phyloP scores from a whole-genome alignment of 306 rosid genomes.

The Alnus rubra region DNA sequence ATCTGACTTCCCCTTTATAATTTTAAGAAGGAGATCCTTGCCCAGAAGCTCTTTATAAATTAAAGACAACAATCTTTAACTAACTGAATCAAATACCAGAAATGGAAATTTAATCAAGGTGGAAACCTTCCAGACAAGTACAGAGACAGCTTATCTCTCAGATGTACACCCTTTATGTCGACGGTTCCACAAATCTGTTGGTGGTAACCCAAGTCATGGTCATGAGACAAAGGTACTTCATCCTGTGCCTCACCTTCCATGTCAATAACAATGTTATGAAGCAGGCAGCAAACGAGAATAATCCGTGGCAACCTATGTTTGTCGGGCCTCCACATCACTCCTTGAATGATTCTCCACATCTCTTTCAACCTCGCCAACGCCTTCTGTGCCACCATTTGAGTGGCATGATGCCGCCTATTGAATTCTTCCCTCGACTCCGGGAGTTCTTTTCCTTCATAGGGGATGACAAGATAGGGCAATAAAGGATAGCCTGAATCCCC shows the following conservation, averaged over 20 bases:
- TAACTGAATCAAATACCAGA: constrained; percentile 12
- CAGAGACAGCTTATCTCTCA: constrained; percentile 65
- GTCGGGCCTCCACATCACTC: constrained; percentile 96
- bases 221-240: constrained; percentile 47
- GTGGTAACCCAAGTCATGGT: constrained; percentile 69
- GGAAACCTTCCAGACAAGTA: constrained; percentile 49
- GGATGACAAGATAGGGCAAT: constrained; percentile 77
- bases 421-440: constrained; percentile 52
- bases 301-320: constrained; percentile 85
- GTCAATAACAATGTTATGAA: constrained; percentile 84
- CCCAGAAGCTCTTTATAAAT: constrained; percentile 1
- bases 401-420: constrained; percentile 66
- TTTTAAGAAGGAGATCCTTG: constrained; percentile 2
- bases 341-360: constrained; percentile 92
- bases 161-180: constrained; percentile 57
- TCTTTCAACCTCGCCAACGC: constrained; percentile 74
- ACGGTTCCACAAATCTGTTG: constrained; percentile 65
- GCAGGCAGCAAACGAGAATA: constrained; percentile 79
- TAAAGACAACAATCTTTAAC: constrained; percentile 29
- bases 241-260: constrained; percentile 62
- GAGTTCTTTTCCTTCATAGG: constrained; percentile 72
- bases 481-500: constrained; percentile 90
- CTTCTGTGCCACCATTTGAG: constrained; percentile 66
- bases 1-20: constrained; percentile 18
- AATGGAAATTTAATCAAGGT: constrained; percentile 31